Conservation (phyloP, 805 yeast species). For the Yamadazyma nakazawae region DNA sequence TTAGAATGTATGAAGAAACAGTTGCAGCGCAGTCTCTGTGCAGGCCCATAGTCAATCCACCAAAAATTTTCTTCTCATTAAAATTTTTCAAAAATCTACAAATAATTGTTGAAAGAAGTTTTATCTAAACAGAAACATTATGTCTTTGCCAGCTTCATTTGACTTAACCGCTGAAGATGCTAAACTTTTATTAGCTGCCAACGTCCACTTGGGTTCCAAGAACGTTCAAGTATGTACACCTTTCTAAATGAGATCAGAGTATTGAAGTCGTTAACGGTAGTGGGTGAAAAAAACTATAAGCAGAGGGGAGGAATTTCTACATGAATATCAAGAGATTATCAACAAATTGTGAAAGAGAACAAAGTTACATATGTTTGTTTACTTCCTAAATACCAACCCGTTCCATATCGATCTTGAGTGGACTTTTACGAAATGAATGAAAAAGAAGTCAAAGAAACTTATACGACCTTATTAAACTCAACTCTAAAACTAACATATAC, state of each 20-base stretch:
- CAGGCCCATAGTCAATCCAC: slow-evolving; percentile 11
- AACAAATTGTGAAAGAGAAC: no score
- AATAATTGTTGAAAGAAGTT: slow-evolving; percentile 10
- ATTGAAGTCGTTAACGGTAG: background rate
- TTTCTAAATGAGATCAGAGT: background rate
- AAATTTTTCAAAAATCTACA: slow-evolving; percentile 8
- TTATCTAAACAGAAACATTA: slow-evolving; percentile 21
- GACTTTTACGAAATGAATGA: background rate
- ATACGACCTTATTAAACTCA: background rate
- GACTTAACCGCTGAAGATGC: slow-evolving; percentile 97
- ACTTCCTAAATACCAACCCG: no score
- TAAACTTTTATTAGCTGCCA: slow-evolving; percentile 98
- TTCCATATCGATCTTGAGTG: no score
- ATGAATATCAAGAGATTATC: background rate
- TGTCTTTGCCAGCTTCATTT: slow-evolving; percentile 86
- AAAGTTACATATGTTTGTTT: no score
- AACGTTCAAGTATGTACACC: slow-evolving; percentile 88
- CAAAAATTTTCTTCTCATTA: slow-evolving; percentile 12
- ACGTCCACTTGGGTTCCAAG: slow-evolving; percentile 99
- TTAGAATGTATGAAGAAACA: background rate
- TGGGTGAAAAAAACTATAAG: background rate
- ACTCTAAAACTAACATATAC: slow-evolving; percentile 11
- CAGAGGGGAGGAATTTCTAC: background rate
- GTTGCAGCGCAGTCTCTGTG: slow-evolving; percentile 4
- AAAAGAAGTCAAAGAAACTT: background rate